Evolutionary conservation across 2,329 filamentous ascomycete species (phyloP).

Genomic region (Cladobotryum protrusum): DNA sequence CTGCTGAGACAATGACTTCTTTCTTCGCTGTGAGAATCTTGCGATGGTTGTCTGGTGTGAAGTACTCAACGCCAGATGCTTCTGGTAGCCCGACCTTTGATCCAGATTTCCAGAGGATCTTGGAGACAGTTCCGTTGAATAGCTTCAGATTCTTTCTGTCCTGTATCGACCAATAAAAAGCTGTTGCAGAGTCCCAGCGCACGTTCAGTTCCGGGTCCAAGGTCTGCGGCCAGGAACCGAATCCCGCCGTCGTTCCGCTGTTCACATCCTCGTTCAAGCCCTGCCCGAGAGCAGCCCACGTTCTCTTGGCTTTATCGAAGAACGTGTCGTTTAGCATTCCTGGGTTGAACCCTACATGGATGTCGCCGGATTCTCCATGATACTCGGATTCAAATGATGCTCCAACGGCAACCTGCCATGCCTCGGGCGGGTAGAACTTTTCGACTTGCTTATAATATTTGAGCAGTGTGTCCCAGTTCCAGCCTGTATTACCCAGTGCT

Average conservation of each 20-base stretch:
- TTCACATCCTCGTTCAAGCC: constrained; percentile 32
- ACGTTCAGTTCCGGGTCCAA: constrained; percentile 30
- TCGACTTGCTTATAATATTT: constrained; percentile 36
- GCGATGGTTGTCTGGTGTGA: constrained; percentile 29
- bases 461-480: constrained; percentile 21
- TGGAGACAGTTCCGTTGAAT: constrained; percentile 31
- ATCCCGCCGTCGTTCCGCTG: constrained; percentile 32
- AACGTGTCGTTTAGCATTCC: constrained; percentile 29
- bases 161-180: constrained; percentile 35
- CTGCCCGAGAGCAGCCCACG: constrained; percentile 29
- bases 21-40: constrained; percentile 32
- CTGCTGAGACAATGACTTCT: constrained; percentile 22
- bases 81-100: constrained; percentile 10
- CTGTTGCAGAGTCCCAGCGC: constrained; percentile 36
- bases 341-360: constrained; percentile 33
- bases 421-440: constrained; percentile 26
- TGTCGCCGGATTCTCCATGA: constrained; percentile 30
- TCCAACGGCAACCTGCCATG: constrained; percentile 28
- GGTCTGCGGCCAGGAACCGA: constrained; percentile 33
- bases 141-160: constrained; percentile 32
- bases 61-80: constrained; percentile 32
- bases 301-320: constrained; percentile 20
- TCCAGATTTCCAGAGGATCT: constrained; percentile 22
- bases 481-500: constrained; percentile 21
- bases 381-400: constrained; percentile 26